Percentiles rank a stretch among this genome's conserved stretches.
These are phyloP conservation scores for Candida qinlingensis DNA, from an alignment of 805 yeast genomes.

Conservation along the genomic window DNA sequence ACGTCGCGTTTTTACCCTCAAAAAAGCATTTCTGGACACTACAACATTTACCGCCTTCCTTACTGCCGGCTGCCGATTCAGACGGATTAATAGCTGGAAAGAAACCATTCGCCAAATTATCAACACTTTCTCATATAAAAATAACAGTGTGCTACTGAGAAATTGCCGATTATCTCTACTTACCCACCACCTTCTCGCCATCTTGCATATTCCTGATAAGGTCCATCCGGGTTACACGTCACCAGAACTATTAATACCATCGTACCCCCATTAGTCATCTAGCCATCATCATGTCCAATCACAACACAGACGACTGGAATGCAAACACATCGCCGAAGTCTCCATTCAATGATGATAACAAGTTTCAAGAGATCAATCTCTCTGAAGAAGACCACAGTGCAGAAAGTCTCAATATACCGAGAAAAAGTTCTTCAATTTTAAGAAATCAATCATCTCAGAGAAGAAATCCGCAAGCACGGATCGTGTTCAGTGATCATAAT, in stretches of 20 bases:
- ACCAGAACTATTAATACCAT: neutral
- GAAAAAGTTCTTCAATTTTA: slow-evolving; percentile 18
- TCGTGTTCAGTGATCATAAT: slow-evolving; percentile 20
- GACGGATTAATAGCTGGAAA: neutral
- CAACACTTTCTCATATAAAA: too few relatives aligned
- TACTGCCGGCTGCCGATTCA: neutral
- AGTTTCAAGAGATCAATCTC: slow-evolving; percentile 24
- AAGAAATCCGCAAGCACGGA: slow-evolving; percentile 18
- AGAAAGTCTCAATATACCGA: slow-evolving; percentile 9
- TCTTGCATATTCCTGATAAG: neutral
- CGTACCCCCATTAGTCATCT: neutral
- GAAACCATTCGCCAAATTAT: too few relatives aligned
- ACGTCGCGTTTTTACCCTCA: neutral
- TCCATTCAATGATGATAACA: slow-evolving; percentile 23
- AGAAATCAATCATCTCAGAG: slow-evolving; percentile 13
- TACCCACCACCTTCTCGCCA: neutral
- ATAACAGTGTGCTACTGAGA: neutral
- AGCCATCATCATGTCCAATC: neutral
- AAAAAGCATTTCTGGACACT: neutral
- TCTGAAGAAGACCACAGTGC: slow-evolving; percentile 9
- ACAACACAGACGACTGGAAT: slow-evolving; percentile 4
- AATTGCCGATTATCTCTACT: neutral
- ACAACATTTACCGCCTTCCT: neutral
- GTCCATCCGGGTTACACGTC: neutral
- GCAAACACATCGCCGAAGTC: slow-evolving; percentile 19